Evolutionary conservation across 2,329 filamentous ascomycete species (phyloP), one percentile per base, ranked within the genome.

Genomic region (Stemphylium lycopersici): DNA sequence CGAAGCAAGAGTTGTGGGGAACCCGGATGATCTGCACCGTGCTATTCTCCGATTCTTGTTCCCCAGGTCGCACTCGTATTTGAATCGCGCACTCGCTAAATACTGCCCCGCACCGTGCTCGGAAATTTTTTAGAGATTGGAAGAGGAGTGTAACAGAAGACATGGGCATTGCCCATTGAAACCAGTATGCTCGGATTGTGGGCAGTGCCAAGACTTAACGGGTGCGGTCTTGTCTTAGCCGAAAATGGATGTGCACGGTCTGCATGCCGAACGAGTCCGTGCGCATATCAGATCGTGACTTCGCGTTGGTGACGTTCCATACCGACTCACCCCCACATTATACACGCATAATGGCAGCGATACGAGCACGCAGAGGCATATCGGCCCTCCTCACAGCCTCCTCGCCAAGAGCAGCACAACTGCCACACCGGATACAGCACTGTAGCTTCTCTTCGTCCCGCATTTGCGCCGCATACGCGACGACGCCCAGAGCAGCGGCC

Each of bases 391-490:
- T 69, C 16, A 55, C 51, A 20, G 47, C 54, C 16, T 59, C 63
- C 1, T 53, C 61, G 33, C 62, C 64, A 7, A 54, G 61, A 62
- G 29, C 52, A 34, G 34, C 56, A 4, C 52, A 65, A 22, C 37
- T 62, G 10, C 51, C 61, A 4, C 56, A 58, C 24, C 54, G 65
- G 48, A 61, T 51, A 48, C 34, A 56, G 7, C 48, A 55, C 6
- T 68, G 70, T 26, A 56, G 16, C 45, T 67, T 73, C 49, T 54
- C 67, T 10, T 57, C 63, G 0, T 62, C 68, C 22, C 52, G 61
- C 33, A 52, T 58, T 47, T 45, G 48, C 53, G 58, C 64, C 44
- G 70, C 71, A 47, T 70, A 66, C 54, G 56, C 59, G 33, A 66
- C 67, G 11, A 33, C 62, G 6, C 59, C 63, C 3, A 63, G 58